Evolutionary conservation across 1,284 basidiomycete species (phyloP), one percentile per base, ranked within the genome.

Genomic region (Cutaneotrichosporon cavernicola): DNA sequence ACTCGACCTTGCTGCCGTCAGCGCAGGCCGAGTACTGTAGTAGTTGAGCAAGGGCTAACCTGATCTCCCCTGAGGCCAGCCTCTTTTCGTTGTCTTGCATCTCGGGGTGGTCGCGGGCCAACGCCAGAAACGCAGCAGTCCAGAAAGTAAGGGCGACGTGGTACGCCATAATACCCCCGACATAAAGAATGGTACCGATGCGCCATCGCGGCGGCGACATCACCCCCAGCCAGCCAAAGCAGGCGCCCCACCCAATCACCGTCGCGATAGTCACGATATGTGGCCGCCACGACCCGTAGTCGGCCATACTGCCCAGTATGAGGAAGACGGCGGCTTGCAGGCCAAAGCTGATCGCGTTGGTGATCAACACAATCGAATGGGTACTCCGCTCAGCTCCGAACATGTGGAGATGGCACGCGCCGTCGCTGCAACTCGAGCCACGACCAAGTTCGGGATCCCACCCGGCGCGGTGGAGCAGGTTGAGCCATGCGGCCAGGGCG

Each of bases 181-280:
- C 64, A 59, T 69, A 72, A 16, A 70, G 57, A n/a, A 67, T 69
- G 0, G 68, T 65, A 5, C 69, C 70, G 26, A 40, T 26, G 49
- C 64, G 63, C 70, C 70, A 72, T 56, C 70, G 75, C 70, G 21
- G 62, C 61, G 76, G 68, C 13, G 55, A 61, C 62, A 89, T 92
- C 9, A 72, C 59, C 6, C 70, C 70, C 18, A 65, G 60, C 69
- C 69, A 69, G 22, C 58, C 70, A 46, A 70, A 70, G 72, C 91
- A 89, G 7, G 90, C 86, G 4, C 80, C 89, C 89, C 90, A 92
- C 63, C 89, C 90, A 14, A 93, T 82, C 32, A 88, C 77, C 0
- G 90, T 92, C 34, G 90, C 81, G 22, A 83, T 83, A 21, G 91
- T 82, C 10, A 92, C 83, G 52, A 72, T 64, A 43, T 62, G 66